A percentile compares a stretch with the other conserved stretches of the same genome.
phyloP scores from a whole-genome alignment of 2,329 filamentous ascomycete species.

The Fonsecaea monophora region DNA sequence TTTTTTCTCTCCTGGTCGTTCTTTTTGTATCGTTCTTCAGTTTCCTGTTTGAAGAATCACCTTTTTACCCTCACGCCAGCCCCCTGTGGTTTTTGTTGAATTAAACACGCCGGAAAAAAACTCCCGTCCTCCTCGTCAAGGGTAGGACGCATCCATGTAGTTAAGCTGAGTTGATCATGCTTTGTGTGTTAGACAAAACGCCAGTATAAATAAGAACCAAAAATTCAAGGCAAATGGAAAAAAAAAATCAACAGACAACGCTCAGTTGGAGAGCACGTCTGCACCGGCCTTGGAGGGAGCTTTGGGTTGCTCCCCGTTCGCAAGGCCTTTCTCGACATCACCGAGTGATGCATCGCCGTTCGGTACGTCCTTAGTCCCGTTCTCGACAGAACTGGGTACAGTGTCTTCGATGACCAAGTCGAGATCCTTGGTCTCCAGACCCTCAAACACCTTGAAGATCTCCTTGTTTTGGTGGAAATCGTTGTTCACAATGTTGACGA shows the following conservation, averaged over 20 bases:
- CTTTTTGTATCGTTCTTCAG: not conserved
- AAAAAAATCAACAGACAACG: not conserved
- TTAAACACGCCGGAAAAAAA: not conserved
- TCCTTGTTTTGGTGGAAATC: conserved; percentile 86
- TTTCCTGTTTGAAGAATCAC: not conserved
- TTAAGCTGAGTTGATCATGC: conserved; percentile 21
- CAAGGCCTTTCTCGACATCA: conserved; percentile 26
- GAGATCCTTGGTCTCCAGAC: conserved; percentile 71
- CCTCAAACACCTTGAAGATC: conserved; percentile 87
- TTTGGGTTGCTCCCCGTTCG: conserved; percentile 27
- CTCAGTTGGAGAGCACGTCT: conserved; percentile 18
- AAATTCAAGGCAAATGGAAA: not conserved
- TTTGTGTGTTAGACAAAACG: not conserved
- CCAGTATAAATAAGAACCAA: not conserved
- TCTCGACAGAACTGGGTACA: conserved; percentile 14
- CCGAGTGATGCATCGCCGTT: conserved; percentile 29
- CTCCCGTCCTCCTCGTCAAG: conserved; percentile 1
- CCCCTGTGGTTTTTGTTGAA: not conserved
- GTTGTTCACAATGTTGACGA: conserved; percentile 98
- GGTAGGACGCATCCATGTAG: not conserved
- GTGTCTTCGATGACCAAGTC: conserved; percentile 52
- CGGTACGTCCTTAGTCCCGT: conserved; percentile 27
- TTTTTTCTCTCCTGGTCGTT: conserved; percentile 13
- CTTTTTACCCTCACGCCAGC: not conserved
- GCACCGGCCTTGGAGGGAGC: conserved; percentile 30